Base-by-base conservation (phyloP, 2,329 filamentous ascomycete genomes). In the Aspergillus japonicus region DNA sequence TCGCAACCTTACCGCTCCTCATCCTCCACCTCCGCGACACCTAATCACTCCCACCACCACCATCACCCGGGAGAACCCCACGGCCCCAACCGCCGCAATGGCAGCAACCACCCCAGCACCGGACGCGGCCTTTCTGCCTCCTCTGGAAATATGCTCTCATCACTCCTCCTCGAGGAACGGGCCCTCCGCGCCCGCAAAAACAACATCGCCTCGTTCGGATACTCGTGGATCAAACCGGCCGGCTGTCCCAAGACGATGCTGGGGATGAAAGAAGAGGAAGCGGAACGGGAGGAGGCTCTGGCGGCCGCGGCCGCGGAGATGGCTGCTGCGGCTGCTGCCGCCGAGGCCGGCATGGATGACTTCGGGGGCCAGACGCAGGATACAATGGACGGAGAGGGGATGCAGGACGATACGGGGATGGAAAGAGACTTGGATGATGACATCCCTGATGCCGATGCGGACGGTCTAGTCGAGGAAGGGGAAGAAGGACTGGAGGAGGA, bases 161-260 rank as follows among this genome's bases (percentile, higher is more conserved):
- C 88, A 2, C 85, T 96, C 11, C 82, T 85, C 26, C 79, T 86
- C 47, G 94, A 97, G 72, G 95, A 98, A 78, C 84, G 87, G 62
- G 84, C 87, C 59, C 83, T 96, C 64, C 85, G 88, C 57, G 84
- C 89, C 8, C 91, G 94, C 50, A 92, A 93, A 70, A 79, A 86
- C 51, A 92, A 94, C 66, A 89, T 98, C 31, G 86, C 89, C 51
- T 90, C 92, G 69, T 97, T 96, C 72, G 95, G 95, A 61, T 90
- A 88, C 65, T 85, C 85, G 49, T 99, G 95, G 95, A 88, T 99
- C 58, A 90, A 89, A 60, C 95, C 95, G 0, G 92, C 92, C 0
- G 95, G 94, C 7, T 84, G 96, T 57, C 75, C 87, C 59, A 99
- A 98, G 81, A 96, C 94, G 1, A 86, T 96, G 61, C 89, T 96